phyloP scores from a whole-genome alignment of 169 alveolate genomes.

The Plasmodium vivax region DNA sequence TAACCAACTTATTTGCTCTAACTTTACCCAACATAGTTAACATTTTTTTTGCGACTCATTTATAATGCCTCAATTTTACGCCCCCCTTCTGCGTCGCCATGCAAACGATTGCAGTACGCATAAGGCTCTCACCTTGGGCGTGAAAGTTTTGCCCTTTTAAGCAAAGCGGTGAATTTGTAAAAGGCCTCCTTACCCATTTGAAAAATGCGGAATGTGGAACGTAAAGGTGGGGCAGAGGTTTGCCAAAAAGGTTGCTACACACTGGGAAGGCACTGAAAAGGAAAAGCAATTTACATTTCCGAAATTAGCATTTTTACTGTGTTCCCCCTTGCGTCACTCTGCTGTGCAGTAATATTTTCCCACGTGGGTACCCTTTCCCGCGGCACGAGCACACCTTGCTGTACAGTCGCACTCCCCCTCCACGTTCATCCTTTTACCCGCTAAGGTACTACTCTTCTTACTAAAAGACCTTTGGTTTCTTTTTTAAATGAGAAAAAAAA shows the following conservation, averaged over 20 bases:
- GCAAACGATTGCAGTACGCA: neutral
- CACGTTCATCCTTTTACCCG: neutral
- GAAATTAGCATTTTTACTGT: neutral
- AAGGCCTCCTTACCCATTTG: neutral
- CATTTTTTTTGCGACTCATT: neutral
- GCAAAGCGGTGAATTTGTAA: neutral
- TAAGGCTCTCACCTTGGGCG: neutral
- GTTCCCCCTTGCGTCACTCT: neutral
- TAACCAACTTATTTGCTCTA: neutral
- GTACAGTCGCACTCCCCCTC: neutral
- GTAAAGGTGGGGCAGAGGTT: neutral
- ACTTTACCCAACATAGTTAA: constrained; percentile 1
- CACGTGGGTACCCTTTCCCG: neutral
- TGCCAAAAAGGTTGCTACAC: neutral
- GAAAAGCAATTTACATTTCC: neutral
- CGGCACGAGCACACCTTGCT: neutral
- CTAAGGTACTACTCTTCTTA: neutral
- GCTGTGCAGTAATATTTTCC: neutral
- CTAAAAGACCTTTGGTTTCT: constrained; percentile 24
- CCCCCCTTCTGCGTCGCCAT: neutral
- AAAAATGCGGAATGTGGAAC: neutral
- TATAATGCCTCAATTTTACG: neutral
- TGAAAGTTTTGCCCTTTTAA: neutral
- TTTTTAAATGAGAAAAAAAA: neutral
- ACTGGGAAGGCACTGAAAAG: neutral